Evolutionary conservation across 2,329 filamentous ascomycete genomes (phyloP), one percentile per base, ranked within the genome.

Genomic region (Fusarium drepaniforme): DNA sequence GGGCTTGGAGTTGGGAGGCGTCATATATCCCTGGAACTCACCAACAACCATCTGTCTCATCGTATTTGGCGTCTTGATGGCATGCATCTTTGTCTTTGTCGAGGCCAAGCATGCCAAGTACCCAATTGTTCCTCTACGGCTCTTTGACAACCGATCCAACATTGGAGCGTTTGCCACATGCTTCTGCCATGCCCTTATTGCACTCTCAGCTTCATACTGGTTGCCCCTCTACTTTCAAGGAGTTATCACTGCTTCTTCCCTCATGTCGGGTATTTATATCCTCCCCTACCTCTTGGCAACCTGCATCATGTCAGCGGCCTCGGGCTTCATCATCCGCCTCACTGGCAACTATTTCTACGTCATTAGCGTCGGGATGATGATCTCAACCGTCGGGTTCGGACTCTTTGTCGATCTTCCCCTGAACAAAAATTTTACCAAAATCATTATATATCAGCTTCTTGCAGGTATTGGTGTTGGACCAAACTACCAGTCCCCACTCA

Each of bases 171-270:
- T 71, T 28, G 11, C 65, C 0, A 30, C 62, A 16, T 46, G 44
- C 4, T 68, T 66, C 44, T 40, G 25, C 4, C 66, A 71, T 8
- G 46, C 56, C 28, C 64, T 66, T 28, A 46, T 68, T 3, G n/a
- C 65, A 5, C 51, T 69, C 1, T 57, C 51, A 8, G 35, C 35
- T 6, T 61, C 57, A 30, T 71, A 66, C 16, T 71, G 68, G 46
- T 25, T 71, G 0, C 66, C 66, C 3, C 51, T 71, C 7, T 71
- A 62, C 62, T 69, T 71, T 13, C 66, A 71, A 33, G 61, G 61
- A 12, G 69, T 71, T 25, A 11, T 25, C 4, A 3, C n/a, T 16
- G 53, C 33, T 25, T 18, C 53, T 21, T 28, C 53, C 16, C 30
- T 58, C 33, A 35, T 58, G n/a, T 58, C 53, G 5, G 53, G 53